Evolutionary conservation across 176 grass and related monocot genomes (phyloP), one percentile per base, ranked within the genome.

Genomic region (Sorghum bicolor): DNA sequence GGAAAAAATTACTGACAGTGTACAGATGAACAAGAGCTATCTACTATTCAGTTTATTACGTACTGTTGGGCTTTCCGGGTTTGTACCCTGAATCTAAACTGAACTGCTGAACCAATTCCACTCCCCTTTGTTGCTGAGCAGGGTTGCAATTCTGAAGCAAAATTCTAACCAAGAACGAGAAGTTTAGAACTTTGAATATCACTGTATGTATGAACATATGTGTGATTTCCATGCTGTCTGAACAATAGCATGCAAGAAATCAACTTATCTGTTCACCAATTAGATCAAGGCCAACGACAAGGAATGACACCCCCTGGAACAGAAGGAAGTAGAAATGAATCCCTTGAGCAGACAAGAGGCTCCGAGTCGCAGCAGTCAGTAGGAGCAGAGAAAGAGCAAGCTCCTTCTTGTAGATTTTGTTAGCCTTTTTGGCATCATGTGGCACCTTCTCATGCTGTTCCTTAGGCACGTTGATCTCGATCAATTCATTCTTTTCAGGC

Each of bases 321-420:
- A 95, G 88, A 62, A 95, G 87, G 72, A 90, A 95, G 69, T 95
- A 95, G 78, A 95, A 95, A 90, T 95, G 93, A 87, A 95, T 90
- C 55, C 93, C 93, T 84, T 95, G 90, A 22, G 90, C 90, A 30
- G 90, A 88, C 64, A 95, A 80, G 69, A 95, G 88, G 79, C 93
- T 95, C 58, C 93, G 83, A 60, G 69, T 43, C 12, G 93, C 93
- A 1, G 93, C 90, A 3, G 88, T 86, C 29, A 95, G 93, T 9
- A 95, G 88, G 13, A 95, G 90, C 61, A 95, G 82, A 84, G 93
- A 85, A 30, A 95, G 86, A 67, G 72, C 82, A 83, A 95, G 86
- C 67, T 95, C 93, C 80, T 92, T 95, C 80, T 90, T 95, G 83
- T 90, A 95, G 43, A 95, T 75, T n/a, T 95, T 95, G 75, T 95